Base-by-base conservation (phyloP, 2,329 filamentous ascomycete species). In the Sporothrix sp. region DNA sequence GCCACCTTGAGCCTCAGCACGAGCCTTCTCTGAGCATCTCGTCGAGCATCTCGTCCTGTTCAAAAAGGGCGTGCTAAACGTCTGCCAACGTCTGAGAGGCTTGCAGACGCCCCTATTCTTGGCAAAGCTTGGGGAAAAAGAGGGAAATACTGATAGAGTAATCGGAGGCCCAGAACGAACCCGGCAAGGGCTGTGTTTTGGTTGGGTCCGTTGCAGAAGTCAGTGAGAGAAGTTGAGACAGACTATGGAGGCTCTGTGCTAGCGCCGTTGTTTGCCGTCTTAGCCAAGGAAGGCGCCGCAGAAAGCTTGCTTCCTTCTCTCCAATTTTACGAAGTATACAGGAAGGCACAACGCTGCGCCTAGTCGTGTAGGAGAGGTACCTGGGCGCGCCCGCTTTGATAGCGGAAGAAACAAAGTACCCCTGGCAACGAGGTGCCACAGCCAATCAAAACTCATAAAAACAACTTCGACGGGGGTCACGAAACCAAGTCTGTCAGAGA, bases 401-500 rank as follows among this genome's bases (percentile, higher is more conserved):
- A 4, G 32, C 30, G 21, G n/a, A 20, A 33, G 38, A 50, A 50
- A 30, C 30, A 33, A 42, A 43, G 30, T 33, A 35, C 37, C 16
- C 37, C 11, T 36, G 28, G 18, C 21, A 32, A n/a, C n/a, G 10
- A 11, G 16, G 14, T 27, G 23, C 16, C 25, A 35, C 16, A 27
- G 40, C 33, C 48, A 46, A 46, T 36, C 5, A 28, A 30, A n/a
- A 33, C 25, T 40, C 37, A 46, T 36, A 8, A 27, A 36, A 14
- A 37, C 18, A 25, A 30, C 20, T 9, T 25, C 39, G 20, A 37
- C 7, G 35, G 32, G 20, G 20, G 21, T 40, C 42, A 36, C 54
- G 58, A 58, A 59, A 58, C 56, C 42, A 48, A 45, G 35, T 18
- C 28, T 54, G 57, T 59, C 21, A 52, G 53, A 58, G 55, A 57